Conservation (phyloP, 768 basidiomycete genomes). For the Paxillus involutus region DNA sequence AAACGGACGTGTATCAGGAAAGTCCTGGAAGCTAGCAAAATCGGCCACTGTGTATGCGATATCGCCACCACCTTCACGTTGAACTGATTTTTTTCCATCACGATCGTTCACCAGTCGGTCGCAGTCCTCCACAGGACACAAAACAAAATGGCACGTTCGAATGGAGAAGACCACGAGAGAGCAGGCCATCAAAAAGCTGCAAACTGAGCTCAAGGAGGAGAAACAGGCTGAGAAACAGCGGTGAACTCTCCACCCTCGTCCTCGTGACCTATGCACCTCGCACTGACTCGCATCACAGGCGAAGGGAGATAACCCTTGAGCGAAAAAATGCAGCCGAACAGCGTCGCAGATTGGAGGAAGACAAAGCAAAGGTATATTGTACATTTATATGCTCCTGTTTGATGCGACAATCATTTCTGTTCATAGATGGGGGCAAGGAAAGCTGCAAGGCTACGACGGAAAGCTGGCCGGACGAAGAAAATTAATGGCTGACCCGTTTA, state of each 20-base stretch:
- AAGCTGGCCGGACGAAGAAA: constrained; percentile 76
- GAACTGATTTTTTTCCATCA: constrained; percentile 3
- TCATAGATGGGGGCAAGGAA: constrained; percentile 78
- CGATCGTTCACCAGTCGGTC: constrained; percentile 51
- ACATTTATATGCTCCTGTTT: not conserved
- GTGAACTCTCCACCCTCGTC: constrained; percentile 32
- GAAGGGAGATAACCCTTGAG: constrained; percentile 65
- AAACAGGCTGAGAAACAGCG: constrained; percentile 66
- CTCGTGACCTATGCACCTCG: not conserved
- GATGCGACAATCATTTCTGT: constrained; percentile 3
- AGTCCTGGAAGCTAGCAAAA: constrained; percentile 61
- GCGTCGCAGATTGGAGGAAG: constrained; percentile 51
- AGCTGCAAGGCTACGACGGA: constrained; percentile 69
- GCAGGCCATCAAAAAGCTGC: constrained; percentile 70
- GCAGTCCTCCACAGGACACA: constrained; percentile 62
- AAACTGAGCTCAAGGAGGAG: constrained; percentile 74
- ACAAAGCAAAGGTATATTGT: constrained; percentile 28
- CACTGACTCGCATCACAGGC: constrained; percentile 37
- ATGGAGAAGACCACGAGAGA: constrained; percentile 68
- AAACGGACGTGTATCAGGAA: constrained; percentile 67
- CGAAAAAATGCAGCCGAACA: constrained; percentile 76
- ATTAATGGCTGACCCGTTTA: constrained; percentile 60
- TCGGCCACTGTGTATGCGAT: constrained; percentile 48
- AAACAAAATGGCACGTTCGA: constrained; percentile 68
- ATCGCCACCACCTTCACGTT: not conserved